Evolutionary conservation across 2,329 filamentous ascomycete genomes (phyloP), one percentile per base, ranked within the genome.

Genomic region (Leptographium wingfieldii): DNA sequence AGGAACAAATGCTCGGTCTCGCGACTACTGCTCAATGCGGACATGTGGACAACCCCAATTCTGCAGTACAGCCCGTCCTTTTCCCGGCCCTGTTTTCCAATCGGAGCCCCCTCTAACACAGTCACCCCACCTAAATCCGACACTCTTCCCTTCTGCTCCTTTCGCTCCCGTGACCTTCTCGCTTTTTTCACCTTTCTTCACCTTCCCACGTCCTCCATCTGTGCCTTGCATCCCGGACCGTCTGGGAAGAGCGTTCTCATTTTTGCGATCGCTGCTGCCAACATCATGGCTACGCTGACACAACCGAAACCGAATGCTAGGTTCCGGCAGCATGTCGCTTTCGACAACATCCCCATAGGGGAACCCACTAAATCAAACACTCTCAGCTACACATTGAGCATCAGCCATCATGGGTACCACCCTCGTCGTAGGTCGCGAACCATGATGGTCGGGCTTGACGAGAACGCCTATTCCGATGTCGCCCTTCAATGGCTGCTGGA

Each of bases 401-500:
- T 88, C 66, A 89, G 90, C 68, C 92, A 96, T 72, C 87, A 87
- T 66, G 90, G 92, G 65, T 96, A 94, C 72, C 85, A 89, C 66
- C 85, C 86, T 64, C 86, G 85, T 51, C 85, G 90, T 62, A 82
- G 89, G 62, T 94, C 89, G 59, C 84, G 92, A 58, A 95, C 90
- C 10, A 95, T 96, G 67, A 84, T 96, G 69, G 92, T 92, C 64
- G 92, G 92, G 25, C 88, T 92, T 22, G 92, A 96, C 72, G 88
- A 92, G 68, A 91, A 96, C 67, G 83, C 90, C 61, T 96, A 96
- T 72, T 95, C 90, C 7, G 89, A 95, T 63, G 94, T 92, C 72
- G 92, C 92, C 19, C 77, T 96, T 22, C 89, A 95, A 72, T 96
- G 91, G 91, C 79, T 96, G 57, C 82, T 96, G 48, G 90, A 95